Evolutionary conservation across 768 basidiomycete genomes (phyloP).

Genomic region (Lyophyllum semitale): DNA sequence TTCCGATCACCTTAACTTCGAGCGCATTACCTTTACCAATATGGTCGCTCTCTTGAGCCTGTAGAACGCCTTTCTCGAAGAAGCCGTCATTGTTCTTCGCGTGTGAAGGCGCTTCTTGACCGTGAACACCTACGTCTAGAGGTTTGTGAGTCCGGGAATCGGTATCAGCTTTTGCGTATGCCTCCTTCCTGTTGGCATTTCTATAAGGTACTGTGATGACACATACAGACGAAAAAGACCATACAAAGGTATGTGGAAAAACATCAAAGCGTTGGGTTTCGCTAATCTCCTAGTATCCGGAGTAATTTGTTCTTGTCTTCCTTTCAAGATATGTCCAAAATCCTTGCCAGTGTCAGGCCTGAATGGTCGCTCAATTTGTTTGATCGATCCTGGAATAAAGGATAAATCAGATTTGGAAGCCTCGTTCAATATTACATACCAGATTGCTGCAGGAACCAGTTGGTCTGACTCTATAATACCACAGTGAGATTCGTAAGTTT

Average conservation of each 20-base stretch:
- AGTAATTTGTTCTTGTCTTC: constrained; percentile 62
- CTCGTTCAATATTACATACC: constrained; percentile 31
- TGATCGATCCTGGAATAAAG: constrained; percentile 49
- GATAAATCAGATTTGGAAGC: background rate
- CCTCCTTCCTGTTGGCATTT: constrained; percentile 57
- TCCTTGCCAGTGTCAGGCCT: constrained; percentile 74
- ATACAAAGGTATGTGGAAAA: constrained; percentile 96
- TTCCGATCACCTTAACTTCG: constrained; percentile 87
- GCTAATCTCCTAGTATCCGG: constrained; percentile 61
- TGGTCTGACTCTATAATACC: constrained; percentile 67
- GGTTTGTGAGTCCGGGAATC: constrained; percentile 58
- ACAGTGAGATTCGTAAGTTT: background rate
- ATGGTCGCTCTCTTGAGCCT: constrained; percentile 72
- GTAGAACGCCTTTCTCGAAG: constrained; percentile 78
- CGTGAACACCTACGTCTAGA: constrained; percentile 71
- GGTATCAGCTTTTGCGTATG: constrained; percentile 69
- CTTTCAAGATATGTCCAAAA: constrained; percentile 61
- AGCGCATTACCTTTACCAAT: constrained; percentile 43
- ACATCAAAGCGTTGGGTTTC: constrained; percentile 96
- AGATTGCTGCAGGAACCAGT: constrained; percentile 90
- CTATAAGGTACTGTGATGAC: background rate
- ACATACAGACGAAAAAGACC: constrained; percentile 23
- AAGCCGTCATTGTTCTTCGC: constrained; percentile 79
- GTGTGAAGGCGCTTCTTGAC: constrained; percentile 59
- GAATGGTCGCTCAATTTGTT: constrained; percentile 82